Percentiles rank a stretch among this genome's conserved stretches.
Evolutionary conservation across 441 rosid species (phyloP).

Genomic region (Euphorbia corollata): DNA sequence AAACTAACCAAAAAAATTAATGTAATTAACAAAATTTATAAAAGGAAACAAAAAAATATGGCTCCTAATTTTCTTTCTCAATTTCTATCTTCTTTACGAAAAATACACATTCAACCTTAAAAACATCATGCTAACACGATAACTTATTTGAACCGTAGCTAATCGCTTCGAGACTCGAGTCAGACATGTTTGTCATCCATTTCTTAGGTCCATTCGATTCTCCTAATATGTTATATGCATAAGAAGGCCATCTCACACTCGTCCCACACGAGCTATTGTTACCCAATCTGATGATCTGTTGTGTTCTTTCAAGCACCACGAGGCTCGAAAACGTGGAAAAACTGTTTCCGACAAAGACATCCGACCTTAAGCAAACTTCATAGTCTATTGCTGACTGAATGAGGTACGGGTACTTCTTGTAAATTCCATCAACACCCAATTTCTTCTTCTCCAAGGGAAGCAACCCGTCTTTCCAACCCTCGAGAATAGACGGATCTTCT

Average conservation of each 20-base stretch:
- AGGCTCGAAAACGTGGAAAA: conserved; percentile 95
- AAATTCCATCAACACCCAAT: conserved; percentile 56
- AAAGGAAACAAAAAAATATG: neutral
- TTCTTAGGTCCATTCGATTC: conserved; percentile 53
- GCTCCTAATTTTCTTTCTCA: conserved; percentile 10
- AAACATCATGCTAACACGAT: conserved; percentile 37
- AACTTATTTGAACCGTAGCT: conserved; percentile 70
- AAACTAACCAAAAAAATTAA: neutral
- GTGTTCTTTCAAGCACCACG: conserved; percentile 78
- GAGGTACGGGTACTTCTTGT: conserved; percentile 66
- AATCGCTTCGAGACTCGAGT: conserved; percentile 63
- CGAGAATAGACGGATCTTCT: conserved; percentile 56
- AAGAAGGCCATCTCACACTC: conserved; percentile 66
- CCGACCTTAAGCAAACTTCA: conserved; percentile 81
- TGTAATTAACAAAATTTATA: conserved; percentile 3
- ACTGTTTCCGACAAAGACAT: conserved; percentile 81
- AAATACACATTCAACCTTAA: neutral
- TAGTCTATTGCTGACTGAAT: conserved; percentile 88
- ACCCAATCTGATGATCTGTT: conserved; percentile 60
- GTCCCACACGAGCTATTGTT: conserved; percentile 38
- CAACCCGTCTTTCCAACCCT: conserved; percentile 70
- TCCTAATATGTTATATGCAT: conserved; percentile 73
- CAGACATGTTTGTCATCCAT: conserved; percentile 87
- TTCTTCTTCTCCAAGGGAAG: conserved; percentile 75
- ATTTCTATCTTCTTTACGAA: conserved; percentile 15